Evolutionary conservation across 495 filamentous ascomycete species (phyloP), one percentile per base, ranked within the genome.

Genomic region (Aspergillus nidulans): DNA sequence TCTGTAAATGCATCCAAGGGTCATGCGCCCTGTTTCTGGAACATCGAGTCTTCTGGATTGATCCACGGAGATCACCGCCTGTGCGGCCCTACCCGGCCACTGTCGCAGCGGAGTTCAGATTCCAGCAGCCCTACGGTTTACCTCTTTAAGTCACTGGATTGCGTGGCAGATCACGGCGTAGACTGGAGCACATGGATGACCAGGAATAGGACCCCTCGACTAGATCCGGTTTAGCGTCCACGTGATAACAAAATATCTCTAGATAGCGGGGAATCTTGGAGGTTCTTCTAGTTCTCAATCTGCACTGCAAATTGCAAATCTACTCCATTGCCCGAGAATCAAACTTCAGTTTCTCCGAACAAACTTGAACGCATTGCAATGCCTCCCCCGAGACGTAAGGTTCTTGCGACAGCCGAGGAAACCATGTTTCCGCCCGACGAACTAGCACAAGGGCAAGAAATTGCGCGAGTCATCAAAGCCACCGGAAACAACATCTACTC

Each of bases 401-500:
- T 92, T 19, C 77, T 83, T 41, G 87, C 88, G 13, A 87, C 87
- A 21, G 86, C 85, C 20, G 81, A 89, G 64, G 83, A 86, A 63
- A 92, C 89, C 0, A 71, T 80, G 41, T 86, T 84, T 16, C 92
- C 92, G 1, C 89, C 91, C 4, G 71, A 80, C 53, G 73, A 79
- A 28, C 77, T 97, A 30, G 71, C 82, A 2, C 52, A 74, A 9
- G 76, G 76, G 18, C 88, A 96, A 51, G 75, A 75, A 21, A 84
- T 97, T 58, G 86, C 87, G 7, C 85, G 82, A 19, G 82, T 94
- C 46, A 67, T 88, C 65, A 88, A 91, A 66, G 87, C 85, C 43
- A 85, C 90, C 55, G 94, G 94, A 53, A 96, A 95, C 70, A 92
- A 85, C 66, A 77, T 95, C 24, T 97, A 94, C 75, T 76, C 38